These are phyloP conservation scores for Tinospora cordifolia DNA, from an alignment of 164 flowering plant genomes.

Conservation along the genomic window DNA sequence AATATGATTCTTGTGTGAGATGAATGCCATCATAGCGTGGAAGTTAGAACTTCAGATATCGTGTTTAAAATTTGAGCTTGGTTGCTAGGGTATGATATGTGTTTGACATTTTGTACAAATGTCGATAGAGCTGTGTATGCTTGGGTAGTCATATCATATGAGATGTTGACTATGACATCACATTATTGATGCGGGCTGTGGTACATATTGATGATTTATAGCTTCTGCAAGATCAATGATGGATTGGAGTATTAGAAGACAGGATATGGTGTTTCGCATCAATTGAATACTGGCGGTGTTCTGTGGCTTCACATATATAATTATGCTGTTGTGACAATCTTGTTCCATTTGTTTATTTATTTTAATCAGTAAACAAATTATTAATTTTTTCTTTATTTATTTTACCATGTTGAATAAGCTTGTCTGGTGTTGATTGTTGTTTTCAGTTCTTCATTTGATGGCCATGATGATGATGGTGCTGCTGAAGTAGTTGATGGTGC, in stretches of 20 bases:
- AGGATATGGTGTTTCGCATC: neutral
- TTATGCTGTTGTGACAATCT: neutral
- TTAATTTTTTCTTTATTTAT: neutral
- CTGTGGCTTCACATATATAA: neutral
- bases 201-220: neutral
- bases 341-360: neutral
- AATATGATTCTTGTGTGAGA: too few relatives aligned
- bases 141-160: neutral
- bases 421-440: neutral
- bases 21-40: neutral
- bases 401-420: neutral
- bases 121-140: neutral
- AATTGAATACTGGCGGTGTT: neutral
- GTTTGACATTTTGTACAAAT: neutral
- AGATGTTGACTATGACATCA: neutral
- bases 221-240: neutral
- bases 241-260: neutral
- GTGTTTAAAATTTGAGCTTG: neutral
- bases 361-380: too few relatives aligned
- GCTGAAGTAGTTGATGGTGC: slow-evolving; percentile 43
- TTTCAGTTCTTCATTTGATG: slow-evolving; percentile 78
- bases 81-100: neutral
- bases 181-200: neutral
- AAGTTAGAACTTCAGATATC: neutral
- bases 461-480: slow-evolving; percentile 66